These are phyloP conservation scores for Chlorella sp. DNA, from an alignment of 139 green algal species.

Conservation along the genomic window DNA sequence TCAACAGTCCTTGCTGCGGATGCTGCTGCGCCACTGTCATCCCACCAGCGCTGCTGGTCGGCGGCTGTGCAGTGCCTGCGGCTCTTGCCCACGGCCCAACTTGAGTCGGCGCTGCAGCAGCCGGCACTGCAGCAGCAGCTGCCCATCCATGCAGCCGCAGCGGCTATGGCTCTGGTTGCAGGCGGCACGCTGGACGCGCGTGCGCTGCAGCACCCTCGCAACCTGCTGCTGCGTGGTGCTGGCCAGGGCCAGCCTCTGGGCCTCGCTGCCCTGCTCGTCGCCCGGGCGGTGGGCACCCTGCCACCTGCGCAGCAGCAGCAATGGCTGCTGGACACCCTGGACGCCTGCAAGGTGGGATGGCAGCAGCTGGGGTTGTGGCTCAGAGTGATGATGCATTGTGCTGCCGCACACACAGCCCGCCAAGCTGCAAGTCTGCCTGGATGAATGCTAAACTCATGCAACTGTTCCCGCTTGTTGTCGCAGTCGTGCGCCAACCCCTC, in stretches of 20 bases:
- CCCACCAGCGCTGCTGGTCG: neutral
- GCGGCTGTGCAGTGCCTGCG: neutral
- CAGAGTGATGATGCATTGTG: neutral
- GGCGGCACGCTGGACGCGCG: neutral
- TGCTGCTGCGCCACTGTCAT: neutral
- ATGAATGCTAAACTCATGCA: no score
- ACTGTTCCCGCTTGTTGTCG: neutral
- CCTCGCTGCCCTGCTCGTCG: neutral
- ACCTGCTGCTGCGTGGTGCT: neutral
- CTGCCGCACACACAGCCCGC: no score
- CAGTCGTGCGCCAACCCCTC: neutral
- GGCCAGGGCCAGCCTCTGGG: neutral
- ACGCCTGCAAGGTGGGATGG: neutral
- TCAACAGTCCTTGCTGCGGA: no score
- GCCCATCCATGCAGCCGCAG: neutral
- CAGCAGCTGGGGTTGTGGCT: neutral
- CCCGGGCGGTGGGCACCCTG: neutral
- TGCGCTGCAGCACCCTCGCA: neutral
- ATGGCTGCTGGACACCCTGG: slow-evolving; percentile 5
- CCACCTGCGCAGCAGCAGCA: neutral
- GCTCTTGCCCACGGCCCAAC: neutral
- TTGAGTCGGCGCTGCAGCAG: neutral
- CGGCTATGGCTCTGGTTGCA: neutral
- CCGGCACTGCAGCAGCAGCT: neutral
- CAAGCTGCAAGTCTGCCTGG: neutral